Evolutionary conservation across 441 rosid species (phyloP), one percentile per base, ranked within the genome.

Genomic region (Raphanus hybrid): DNA sequence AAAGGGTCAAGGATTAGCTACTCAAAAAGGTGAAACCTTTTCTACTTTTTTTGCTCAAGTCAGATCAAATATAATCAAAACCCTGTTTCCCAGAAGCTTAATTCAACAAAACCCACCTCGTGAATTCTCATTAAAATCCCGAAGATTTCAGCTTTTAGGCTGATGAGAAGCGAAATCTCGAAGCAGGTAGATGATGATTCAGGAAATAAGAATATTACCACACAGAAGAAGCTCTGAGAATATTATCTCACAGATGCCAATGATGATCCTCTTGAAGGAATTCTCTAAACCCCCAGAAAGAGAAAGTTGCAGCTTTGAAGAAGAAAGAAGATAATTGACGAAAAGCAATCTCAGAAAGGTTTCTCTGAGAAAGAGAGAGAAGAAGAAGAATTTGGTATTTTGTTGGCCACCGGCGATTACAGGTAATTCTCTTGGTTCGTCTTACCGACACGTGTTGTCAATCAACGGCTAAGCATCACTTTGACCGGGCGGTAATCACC

Each of bases 391-490:
- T 82, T 81, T 80, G 83, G 78, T 71, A 66, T 83, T 61, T 48
- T 82, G 88, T 83, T 88, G 95, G 91, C 61, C 75, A 86, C 92
- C 86, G 93, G 91, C 86, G 84, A 71, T 84, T 86, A 81, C 94
- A 90, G 90, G 92, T 87, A 81, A 87, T 4, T 80, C 76, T 74
- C 73, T 11, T 76, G 64, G 74, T 61, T 73, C 77, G 72, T 80
- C 84, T 6, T 5, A 69, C 69, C 54, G 83, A 81, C 85, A 84
- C 89, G 90, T 86, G 87, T 84, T 70, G 14, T 2, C 0, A 3
- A 76, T 4, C 75, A 1, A 80, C 77, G 88, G 87, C 58, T 10
- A 52, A 43, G 55, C 23, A 6, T 78, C 48, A 63, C 32, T 20
- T 62, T 81, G 86, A 82, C 85, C 67, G 64, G 86, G 72, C 48